A percentile compares a stretch with the other conserved stretches of the same genome.
These are phyloP conservation scores for Stachybotrys echinatus DNA, from an alignment of 2,329 filamentous ascomycete species.

Conservation along the genomic window DNA sequence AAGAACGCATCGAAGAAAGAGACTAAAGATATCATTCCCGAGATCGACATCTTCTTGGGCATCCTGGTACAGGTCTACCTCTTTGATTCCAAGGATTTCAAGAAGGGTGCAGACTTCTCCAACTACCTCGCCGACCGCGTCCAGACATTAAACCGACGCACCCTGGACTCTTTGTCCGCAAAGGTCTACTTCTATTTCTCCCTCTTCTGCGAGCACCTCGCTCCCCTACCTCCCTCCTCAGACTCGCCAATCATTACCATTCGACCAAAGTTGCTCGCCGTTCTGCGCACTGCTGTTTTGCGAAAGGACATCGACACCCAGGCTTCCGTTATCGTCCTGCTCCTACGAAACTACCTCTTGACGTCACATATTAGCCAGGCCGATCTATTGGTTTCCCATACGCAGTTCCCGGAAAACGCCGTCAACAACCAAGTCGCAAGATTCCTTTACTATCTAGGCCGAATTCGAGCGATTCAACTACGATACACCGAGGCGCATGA, in stretches of 20 bases:
- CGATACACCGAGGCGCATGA: constrained; percentile 96
- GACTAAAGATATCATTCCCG: constrained; percentile 73
- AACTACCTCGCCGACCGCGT: constrained; percentile 77
- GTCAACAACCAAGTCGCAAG: constrained; percentile 97
- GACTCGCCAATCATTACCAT: constrained; percentile 83
- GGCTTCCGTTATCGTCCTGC: constrained; percentile 87
- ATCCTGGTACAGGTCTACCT: constrained; percentile 84
- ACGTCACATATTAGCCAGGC: constrained; percentile 97
- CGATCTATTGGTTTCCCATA: constrained; percentile 91
- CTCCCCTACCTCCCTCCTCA: constrained; percentile 81
- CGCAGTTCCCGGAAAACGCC: constrained; percentile 87
- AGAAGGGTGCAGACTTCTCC: constrained; percentile 81
- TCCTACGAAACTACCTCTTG: constrained; percentile 91
- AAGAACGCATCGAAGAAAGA: constrained; percentile 59
- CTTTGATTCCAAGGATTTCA: constrained; percentile 76
- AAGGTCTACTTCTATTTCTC: constrained; percentile 99
- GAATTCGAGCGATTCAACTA: constrained; percentile 93
- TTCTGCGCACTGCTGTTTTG: constrained; percentile 89
- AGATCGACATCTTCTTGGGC: constrained; percentile 83
- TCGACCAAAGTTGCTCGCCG: constrained; percentile 78
- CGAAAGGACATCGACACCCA: constrained; percentile 98
- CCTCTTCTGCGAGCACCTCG: constrained; percentile 87
- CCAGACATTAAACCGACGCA: constrained; percentile 85
- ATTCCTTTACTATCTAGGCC: constrained; percentile 94
- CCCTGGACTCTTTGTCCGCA: constrained; percentile 86